These are phyloP conservation scores for Chlorokybus atmophyticus DNA, from an alignment of 139 green algal genomes.

Conservation along the genomic window DNA sequence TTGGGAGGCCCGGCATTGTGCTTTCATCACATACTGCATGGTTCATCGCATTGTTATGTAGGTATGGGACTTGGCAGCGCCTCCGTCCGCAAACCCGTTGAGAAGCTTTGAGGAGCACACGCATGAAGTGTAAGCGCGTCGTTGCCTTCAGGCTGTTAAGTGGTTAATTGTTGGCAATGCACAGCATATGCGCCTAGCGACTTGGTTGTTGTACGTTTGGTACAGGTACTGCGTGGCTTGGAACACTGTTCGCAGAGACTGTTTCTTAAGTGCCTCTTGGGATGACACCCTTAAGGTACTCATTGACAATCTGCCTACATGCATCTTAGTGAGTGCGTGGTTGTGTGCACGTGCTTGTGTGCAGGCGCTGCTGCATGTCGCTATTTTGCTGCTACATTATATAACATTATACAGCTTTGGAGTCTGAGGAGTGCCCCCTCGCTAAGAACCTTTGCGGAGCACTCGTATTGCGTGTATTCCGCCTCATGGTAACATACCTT, in stretches of 20 bases:
- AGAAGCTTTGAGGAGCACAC: constrained; percentile 71
- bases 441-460: constrained; percentile 40
- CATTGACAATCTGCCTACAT: neutral
- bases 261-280: constrained; percentile 81
- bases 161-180: too few relatives aligned
- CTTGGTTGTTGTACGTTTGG: too few relatives aligned
- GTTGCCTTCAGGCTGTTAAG: too few relatives aligned
- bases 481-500: constrained; percentile 52
- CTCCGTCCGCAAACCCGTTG: constrained; percentile 69
- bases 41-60: too few relatives aligned
- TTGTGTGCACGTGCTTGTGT: neutral
- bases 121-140: constrained; percentile 56
- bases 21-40: too few relatives aligned
- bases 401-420: too few relatives aligned
- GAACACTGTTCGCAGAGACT: constrained; percentile 68
- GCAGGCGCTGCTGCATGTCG: constrained; percentile 1
- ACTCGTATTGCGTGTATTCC: constrained; percentile 96
- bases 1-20: too few relatives aligned
- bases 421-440: constrained; percentile 31
- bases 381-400: too few relatives aligned
- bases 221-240: constrained; percentile 64
- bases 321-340: constrained; percentile 5
- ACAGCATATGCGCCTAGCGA: too few relatives aligned
- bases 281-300: constrained; percentile 78
- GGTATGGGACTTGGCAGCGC: constrained; percentile 61